Conservation (phyloP, 2,329 filamentous ascomycete species). For the Metarhizium sp. region DNA sequence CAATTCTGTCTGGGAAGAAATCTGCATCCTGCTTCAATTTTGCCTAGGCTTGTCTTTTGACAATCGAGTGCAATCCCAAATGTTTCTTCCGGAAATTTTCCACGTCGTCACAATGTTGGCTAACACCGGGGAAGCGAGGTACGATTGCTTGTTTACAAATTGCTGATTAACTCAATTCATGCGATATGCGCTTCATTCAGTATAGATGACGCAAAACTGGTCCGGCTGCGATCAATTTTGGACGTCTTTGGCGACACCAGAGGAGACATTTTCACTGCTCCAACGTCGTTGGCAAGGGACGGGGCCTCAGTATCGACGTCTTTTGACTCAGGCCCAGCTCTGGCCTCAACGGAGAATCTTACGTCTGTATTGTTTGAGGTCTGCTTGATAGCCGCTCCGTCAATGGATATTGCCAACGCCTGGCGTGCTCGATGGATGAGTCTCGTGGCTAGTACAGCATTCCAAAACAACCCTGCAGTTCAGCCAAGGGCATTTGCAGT, state of each 20-base stretch:
- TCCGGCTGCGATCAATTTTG: constrained; percentile 46
- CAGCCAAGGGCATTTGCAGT: constrained; percentile 61
- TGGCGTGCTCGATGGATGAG: constrained; percentile 69
- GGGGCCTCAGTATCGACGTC: constrained; percentile 43
- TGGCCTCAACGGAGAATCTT: constrained; percentile 50
- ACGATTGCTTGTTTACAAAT: constrained; percentile 49
- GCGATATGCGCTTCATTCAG: constrained; percentile 57
- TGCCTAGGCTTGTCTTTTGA: constrained; percentile 60
- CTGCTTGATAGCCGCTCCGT: constrained; percentile 53
- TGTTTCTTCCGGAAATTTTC: constrained; percentile 60
- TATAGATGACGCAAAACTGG: constrained; percentile 49
- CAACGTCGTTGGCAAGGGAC: constrained; percentile 37
- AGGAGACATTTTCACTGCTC: constrained; percentile 46
- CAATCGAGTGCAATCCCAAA: constrained; percentile 55
- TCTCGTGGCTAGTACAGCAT: constrained; percentile 61
- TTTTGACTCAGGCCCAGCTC: constrained; percentile 42
- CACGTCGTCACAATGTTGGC: constrained; percentile 63
- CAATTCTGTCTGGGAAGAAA: constrained; percentile 60
- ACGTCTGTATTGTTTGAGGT: constrained; percentile 54
- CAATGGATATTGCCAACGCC: constrained; percentile 54
- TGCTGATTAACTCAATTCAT: constrained; percentile 59
- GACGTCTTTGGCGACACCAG: constrained; percentile 50
- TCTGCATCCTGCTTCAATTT: constrained; percentile 57
- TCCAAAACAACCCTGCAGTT: constrained; percentile 64
- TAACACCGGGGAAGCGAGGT: constrained; percentile 53